These are phyloP conservation scores for Cruciata laevipes DNA, from an alignment of 257 asterid species.

Conservation along the genomic window DNA sequence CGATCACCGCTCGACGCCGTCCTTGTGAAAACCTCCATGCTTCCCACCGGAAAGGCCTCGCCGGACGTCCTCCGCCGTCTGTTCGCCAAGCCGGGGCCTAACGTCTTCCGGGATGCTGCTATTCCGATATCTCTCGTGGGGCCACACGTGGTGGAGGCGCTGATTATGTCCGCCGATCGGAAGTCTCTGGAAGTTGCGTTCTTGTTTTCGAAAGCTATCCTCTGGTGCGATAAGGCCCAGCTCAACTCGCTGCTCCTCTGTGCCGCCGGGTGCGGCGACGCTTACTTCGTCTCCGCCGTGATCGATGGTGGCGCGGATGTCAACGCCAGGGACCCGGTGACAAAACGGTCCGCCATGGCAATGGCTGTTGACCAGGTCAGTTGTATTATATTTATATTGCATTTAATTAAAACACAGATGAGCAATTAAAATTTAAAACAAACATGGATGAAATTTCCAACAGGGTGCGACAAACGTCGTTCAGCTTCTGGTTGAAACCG, in stretches of 20 bases:
- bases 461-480: conserved; percentile 20
- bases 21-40: conserved; percentile 55
- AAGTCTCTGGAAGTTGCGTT: conserved; percentile 27
- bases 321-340: conserved; percentile 20
- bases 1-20: conserved; percentile 37
- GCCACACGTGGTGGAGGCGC: conserved; percentile 46
- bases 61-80: conserved; percentile 53
- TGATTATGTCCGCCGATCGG: conserved; percentile 28
- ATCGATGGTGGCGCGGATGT: conserved; percentile 65
- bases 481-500: conserved; percentile 42
- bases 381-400: too few relatives aligned
- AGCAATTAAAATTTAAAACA: too few relatives aligned
- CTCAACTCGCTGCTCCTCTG: conserved; percentile 36
- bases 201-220: conserved; percentile 39
- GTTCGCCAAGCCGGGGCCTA: conserved; percentile 55
- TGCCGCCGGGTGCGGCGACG: conserved; percentile 38
- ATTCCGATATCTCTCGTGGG: conserved; percentile 54
- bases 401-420: too few relatives aligned
- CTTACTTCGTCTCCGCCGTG: conserved; percentile 29
- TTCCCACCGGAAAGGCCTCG: conserved; percentile 70
- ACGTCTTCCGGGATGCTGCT: conserved; percentile 61
- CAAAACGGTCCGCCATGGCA: conserved; percentile 28
- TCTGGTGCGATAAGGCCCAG: conserved; percentile 40
- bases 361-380: conserved; percentile 35
- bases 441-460: too few relatives aligned